Conservation (phyloP, 768 basidiomycete species). For the Podaxis mareebaensis region DNA sequence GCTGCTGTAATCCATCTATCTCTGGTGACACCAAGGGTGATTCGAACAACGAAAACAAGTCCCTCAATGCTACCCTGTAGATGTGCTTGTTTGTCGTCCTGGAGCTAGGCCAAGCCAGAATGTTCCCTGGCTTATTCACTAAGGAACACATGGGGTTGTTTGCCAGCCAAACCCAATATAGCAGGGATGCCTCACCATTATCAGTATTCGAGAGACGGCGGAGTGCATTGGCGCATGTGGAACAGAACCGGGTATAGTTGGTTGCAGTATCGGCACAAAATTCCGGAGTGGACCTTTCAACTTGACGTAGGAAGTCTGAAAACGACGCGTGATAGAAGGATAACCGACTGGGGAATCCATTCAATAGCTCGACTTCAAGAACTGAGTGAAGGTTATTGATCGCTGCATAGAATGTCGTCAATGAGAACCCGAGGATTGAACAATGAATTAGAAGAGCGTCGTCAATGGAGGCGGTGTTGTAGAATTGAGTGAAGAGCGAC, state of each 20-base stretch:
- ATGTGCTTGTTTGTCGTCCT: too few species aligned
- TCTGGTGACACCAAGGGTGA: neutral
- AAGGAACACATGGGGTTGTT: too few species aligned
- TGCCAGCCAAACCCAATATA: too few species aligned
- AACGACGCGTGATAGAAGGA: neutral
- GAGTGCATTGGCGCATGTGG: neutral
- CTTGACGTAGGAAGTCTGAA: neutral
- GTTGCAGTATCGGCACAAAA: neutral
- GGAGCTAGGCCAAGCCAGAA: too few species aligned
- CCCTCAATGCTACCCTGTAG: too few species aligned
- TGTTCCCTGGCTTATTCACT: too few species aligned
- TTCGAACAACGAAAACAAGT: neutral
- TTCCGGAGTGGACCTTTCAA: neutral
- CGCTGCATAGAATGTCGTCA: neutral
- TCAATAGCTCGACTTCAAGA: neutral
- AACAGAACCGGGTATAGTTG: neutral
- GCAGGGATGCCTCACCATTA: neutral
- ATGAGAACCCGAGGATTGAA: neutral
- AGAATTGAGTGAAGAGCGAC: neutral
- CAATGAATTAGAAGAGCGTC: neutral
- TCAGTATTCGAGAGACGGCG: neutral
- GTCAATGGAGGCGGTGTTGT: neutral
- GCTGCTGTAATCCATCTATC: neutral
- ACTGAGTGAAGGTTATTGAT: conserved; percentile 1
- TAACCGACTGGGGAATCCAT: neutral